Evolutionary conservation across 2,329 filamentous ascomycete species (phyloP).

Genomic region (Hirsutella rhossiliensis): DNA sequence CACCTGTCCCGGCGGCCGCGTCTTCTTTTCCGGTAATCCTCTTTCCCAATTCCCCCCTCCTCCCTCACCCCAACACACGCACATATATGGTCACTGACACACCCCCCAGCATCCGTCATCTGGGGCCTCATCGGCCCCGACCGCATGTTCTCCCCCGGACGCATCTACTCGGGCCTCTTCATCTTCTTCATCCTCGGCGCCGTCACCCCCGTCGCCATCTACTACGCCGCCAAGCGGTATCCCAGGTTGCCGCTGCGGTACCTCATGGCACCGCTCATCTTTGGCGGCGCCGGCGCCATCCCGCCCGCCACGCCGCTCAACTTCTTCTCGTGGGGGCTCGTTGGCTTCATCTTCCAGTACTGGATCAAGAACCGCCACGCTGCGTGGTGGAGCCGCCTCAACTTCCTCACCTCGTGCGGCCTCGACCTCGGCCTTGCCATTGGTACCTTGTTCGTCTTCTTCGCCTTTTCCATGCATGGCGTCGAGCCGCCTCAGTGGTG

Average conservation of each 20-base stretch:
- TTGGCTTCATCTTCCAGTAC: conserved; percentile 61
- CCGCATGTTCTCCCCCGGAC: conserved; percentile 50
- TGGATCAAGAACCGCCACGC: conserved; percentile 50
- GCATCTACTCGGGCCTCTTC: conserved; percentile 49
- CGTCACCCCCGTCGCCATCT: conserved; percentile 37
- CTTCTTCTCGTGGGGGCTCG: conserved; percentile 61
- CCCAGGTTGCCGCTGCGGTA: conserved; percentile 37
- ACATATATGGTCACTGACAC: background rate
- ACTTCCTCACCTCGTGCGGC: conserved; percentile 59
- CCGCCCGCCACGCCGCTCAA: conserved; percentile 61
- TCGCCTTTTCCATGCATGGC: conserved; percentile 53
- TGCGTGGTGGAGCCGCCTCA: conserved; percentile 62
- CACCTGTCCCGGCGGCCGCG: conserved; percentile 49
- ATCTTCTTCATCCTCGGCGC: conserved; percentile 47
- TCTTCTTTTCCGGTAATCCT: conserved; percentile 46
- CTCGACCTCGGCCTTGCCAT: conserved; percentile 59
- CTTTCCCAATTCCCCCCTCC: background rate
- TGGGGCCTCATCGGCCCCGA: conserved; percentile 55
- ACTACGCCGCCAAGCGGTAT: conserved; percentile 34
- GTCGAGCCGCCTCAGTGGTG: conserved; percentile 56
- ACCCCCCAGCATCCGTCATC: conserved; percentile 44
- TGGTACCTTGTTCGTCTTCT: conserved; percentile 57
- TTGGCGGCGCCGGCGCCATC: conserved; percentile 45
- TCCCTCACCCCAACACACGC: background rate
- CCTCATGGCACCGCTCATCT: conserved; percentile 51